Evolutionary conservation across 2,329 filamentous ascomycete species (phyloP).

Genomic region (Exophiala phaeomuriformis): DNA sequence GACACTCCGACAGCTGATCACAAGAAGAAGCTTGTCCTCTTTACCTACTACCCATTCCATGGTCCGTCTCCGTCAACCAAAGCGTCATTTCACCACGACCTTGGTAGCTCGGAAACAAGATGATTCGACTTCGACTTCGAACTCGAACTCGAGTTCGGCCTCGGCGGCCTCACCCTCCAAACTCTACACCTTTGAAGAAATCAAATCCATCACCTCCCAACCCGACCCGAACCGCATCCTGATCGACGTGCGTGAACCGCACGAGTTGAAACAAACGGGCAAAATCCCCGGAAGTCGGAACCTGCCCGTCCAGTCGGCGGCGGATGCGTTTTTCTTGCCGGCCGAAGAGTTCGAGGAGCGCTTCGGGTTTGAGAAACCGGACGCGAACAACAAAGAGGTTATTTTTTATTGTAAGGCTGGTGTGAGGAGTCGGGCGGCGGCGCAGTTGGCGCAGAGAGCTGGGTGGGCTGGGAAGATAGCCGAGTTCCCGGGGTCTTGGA

Average conservation of each 20-base stretch:
- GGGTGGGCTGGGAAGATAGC: constrained; percentile 62
- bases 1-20: too few relatives aligned
- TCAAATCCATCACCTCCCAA: constrained; percentile 15
- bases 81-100: constrained; percentile 19
- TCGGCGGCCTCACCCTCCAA: constrained; percentile 11
- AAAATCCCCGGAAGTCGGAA: constrained; percentile 74
- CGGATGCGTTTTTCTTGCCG: constrained; percentile 70
- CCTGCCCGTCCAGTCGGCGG: constrained; percentile 68
- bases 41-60: background rate
- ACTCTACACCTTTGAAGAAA: constrained; percentile 24
- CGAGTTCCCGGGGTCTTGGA: constrained; percentile 47
- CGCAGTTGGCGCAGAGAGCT: constrained; percentile 64
- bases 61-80: constrained; percentile 17
- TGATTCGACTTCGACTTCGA: background rate
- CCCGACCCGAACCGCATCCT: constrained; percentile 24
- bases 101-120: constrained; percentile 11
- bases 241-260: constrained; percentile 44
- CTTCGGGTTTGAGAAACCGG: constrained; percentile 69
- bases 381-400: constrained; percentile 45
- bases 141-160: too few relatives aligned
- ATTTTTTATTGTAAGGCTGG: constrained; percentile 94
- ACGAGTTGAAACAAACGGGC: constrained; percentile 39
- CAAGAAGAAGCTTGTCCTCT: too few relatives aligned
- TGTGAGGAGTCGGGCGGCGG: constrained; percentile 71
- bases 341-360: constrained; percentile 74